Evolutionary conservation across 768 basidiomycete species (phyloP).

Genomic region (Lentinula sp.): DNA sequence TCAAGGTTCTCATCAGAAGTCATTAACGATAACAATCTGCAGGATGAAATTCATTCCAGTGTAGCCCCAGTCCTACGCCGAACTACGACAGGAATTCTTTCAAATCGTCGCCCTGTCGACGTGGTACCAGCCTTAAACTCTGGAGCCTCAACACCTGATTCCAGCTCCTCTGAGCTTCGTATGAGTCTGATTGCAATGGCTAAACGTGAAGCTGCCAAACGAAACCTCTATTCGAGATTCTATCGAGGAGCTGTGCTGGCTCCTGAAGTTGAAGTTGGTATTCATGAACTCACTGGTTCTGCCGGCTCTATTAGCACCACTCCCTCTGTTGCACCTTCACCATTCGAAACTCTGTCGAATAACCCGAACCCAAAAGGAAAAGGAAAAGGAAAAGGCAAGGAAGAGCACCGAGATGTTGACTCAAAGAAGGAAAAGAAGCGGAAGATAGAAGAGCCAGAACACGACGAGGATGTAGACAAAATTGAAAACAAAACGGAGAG

Average conservation of each 20-base stretch:
- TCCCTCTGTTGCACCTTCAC: background rate
- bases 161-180: slow-evolving; percentile 22
- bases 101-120: slow-evolving; percentile 54
- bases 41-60: slow-evolving; percentile 6
- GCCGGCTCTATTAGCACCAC: background rate
- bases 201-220: slow-evolving; percentile 73
- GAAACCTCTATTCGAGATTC: slow-evolving; percentile 73
- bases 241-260: slow-evolving; percentile 71
- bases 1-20: background rate
- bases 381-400: slow-evolving; percentile 1
- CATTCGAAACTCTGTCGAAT: background rate
- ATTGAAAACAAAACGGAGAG: slow-evolving; percentile 9
- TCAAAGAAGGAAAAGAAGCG: slow-evolving; percentile 9
- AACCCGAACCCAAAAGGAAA: slow-evolving; percentile 2
- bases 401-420: slow-evolving; percentile 4
- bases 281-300: background rate
- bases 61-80: slow-evolving; percentile 34
- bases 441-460: slow-evolving; percentile 2
- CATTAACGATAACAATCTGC: background rate
- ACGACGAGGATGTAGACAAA: slow-evolving; percentile 5
- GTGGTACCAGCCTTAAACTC: slow-evolving; percentile 46
- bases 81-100: slow-evolving; percentile 72
- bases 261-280: slow-evolving; percentile 24
- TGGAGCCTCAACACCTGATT: slow-evolving; percentile 33
- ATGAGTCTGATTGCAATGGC: slow-evolving; percentile 55